Percentiles rank a stretch among this genome's conserved stretches.
These are phyloP conservation scores for Recurvomyces mirabilis DNA, from an alignment of 495 filamentous ascomycete genomes.

Conservation along the genomic window DNA sequence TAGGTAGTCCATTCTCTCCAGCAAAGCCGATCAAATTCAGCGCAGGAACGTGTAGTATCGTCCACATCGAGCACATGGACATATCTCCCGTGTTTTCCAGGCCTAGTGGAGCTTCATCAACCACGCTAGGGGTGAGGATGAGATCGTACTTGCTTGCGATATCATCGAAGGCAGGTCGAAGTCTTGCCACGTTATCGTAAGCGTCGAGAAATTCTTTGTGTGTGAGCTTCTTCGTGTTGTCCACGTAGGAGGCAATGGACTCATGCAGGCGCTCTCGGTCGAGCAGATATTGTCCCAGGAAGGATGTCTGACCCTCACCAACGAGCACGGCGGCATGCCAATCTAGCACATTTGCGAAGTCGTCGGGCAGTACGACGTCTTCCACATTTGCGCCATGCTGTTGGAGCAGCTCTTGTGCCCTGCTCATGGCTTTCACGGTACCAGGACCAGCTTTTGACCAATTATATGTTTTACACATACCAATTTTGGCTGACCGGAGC, in stretches of 20 bases:
- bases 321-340: conserved; percentile 35
- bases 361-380: conserved; percentile 36
- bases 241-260: conserved; percentile 33
- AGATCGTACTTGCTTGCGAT: conserved; percentile 37
- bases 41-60: conserved; percentile 37
- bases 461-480: conserved; percentile 36
- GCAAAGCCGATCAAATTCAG: conserved; percentile 41
- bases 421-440: conserved; percentile 33
- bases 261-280: conserved; percentile 33
- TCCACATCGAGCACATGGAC: conserved; percentile 30
- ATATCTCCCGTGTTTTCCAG: conserved; percentile 34
- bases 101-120: conserved; percentile 41
- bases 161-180: conserved; percentile 38
- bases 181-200: conserved; percentile 35
- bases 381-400: conserved; percentile 36
- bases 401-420: conserved; percentile 31
- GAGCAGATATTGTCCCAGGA: conserved; percentile 36
- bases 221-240: conserved; percentile 31
- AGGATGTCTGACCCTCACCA: conserved; percentile 35
- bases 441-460: conserved; percentile 41
- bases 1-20: conserved; percentile 38
- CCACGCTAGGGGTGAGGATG: conserved; percentile 39
- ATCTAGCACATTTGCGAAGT: conserved; percentile 34
- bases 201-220: conserved; percentile 34
- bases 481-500: conserved; percentile 37